Conservation (phyloP, 805 yeast species). For the Zygotorulaspora sp. region DNA sequence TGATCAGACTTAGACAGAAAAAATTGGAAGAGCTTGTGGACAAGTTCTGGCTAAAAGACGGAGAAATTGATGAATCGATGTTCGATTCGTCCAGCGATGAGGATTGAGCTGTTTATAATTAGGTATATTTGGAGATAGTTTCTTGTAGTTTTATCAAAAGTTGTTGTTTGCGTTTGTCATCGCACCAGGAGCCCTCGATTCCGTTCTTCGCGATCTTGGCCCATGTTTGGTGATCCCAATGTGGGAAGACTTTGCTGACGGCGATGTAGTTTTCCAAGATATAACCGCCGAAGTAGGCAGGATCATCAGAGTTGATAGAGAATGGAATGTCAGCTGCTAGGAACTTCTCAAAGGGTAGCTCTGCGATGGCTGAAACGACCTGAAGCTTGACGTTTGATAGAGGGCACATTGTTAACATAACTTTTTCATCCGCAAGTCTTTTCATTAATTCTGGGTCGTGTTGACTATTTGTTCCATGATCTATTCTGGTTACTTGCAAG, state of each 20-base stretch:
- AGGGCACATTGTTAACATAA: constrained; percentile 71
- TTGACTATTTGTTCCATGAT: constrained; percentile 70
- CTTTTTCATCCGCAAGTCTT: constrained; percentile 51
- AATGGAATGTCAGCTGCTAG: constrained; percentile 63
- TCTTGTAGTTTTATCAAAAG: constrained; percentile 43
- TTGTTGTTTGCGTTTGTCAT: constrained; percentile 49
- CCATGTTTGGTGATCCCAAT: constrained; percentile 60
- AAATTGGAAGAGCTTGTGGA: constrained; percentile 20
- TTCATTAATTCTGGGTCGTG: constrained; percentile 51
- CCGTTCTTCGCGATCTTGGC: constrained; percentile 56
- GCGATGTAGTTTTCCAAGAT: constrained; percentile 68
- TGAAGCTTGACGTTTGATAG: constrained; percentile 70
- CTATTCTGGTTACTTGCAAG: constrained; percentile 64
- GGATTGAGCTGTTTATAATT: constrained; percentile 10
- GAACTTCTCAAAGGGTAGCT: constrained; percentile 61
- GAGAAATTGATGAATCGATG: constrained; percentile 24
- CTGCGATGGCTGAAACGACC: constrained; percentile 61
- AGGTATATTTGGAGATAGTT: constrained; percentile 37
- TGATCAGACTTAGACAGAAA: constrained; percentile 7
- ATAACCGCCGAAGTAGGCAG: constrained; percentile 84
- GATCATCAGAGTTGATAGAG: constrained; percentile 74
- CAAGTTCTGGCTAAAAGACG: constrained; percentile 28
- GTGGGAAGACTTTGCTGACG: constrained; percentile 58
- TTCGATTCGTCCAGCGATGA: constrained; percentile 35
- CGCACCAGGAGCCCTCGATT: constrained; percentile 71